Percentiles rank a stretch among this genome's conserved stretches.
Evolutionary conservation across 768 basidiomycete genomes (phyloP).

Genomic region (Rhodotorula diobovata): DNA sequence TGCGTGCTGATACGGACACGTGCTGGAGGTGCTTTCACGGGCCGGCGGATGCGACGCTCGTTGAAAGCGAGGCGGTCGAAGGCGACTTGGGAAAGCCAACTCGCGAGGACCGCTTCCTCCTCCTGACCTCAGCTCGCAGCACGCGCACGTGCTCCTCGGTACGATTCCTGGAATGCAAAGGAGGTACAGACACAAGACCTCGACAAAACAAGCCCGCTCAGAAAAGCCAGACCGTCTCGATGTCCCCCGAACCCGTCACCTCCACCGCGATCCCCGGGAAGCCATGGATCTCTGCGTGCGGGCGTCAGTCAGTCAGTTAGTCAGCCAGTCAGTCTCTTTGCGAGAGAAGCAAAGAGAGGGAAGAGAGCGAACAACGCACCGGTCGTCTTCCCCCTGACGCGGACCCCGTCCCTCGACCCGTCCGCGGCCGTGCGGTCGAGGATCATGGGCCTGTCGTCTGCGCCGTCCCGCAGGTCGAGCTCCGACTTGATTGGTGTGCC

Average conservation of each 20-base stretch:
- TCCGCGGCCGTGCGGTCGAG: conserved; percentile 31
- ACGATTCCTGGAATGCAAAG: background rate
- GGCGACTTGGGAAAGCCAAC: too few species aligned
- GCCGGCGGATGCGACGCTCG: too few species aligned
- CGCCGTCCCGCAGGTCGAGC: background rate
- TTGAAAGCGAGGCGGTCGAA: too few species aligned
- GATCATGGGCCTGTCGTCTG: conserved; percentile 30
- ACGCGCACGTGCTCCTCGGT: too few species aligned
- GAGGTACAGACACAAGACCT: too few species aligned
- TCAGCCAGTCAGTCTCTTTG: background rate
- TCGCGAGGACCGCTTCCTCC: too few species aligned
- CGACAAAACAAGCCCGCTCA: background rate
- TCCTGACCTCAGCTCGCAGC: too few species aligned
- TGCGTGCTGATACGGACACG: too few species aligned
- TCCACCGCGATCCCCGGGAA: conserved; percentile 33
- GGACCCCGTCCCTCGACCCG: background rate
- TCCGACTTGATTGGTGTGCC: background rate
- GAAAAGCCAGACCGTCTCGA: conserved; percentile 38
- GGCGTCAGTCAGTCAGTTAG: background rate
- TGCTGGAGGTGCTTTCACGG: too few species aligned
- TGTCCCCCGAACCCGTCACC: conserved; percentile 22
- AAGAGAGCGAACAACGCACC: conserved; percentile 5
- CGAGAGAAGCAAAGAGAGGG: background rate
- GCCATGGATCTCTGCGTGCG: conserved; percentile 31
- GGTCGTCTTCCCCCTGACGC: conserved; percentile 26